These are phyloP conservation scores for Meyerozyma smithsonii DNA, from an alignment of 1,139 yeast genomes.

Conservation along the genomic window DNA sequence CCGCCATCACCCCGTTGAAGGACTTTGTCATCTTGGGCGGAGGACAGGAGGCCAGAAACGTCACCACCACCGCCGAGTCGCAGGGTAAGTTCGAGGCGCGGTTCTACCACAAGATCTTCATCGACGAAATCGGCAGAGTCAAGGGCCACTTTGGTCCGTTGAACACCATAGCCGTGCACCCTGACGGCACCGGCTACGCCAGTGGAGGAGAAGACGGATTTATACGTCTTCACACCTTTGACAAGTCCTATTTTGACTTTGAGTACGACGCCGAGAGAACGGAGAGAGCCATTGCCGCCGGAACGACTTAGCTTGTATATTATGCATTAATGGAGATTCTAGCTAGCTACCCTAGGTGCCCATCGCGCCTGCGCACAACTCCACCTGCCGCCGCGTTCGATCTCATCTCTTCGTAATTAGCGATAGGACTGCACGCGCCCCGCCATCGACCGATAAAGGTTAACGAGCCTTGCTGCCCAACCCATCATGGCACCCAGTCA, in stretches of 20 bases:
- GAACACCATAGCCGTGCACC: slow-evolving; percentile 90
- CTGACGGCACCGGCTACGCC: slow-evolving; percentile 88
- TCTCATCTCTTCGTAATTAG: slow-evolving; percentile 2
- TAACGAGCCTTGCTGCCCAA: neutral
- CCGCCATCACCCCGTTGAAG: slow-evolving; percentile 88
- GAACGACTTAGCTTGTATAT: slow-evolving; percentile 13
- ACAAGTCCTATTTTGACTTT: slow-evolving; percentile 87
- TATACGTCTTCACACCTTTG: slow-evolving; percentile 90
- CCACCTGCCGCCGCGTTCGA: neutral
- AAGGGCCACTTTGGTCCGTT: slow-evolving; percentile 99
- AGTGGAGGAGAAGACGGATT: slow-evolving; percentile 99
- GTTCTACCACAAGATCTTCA: slow-evolving; percentile 90
- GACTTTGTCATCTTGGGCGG: slow-evolving; percentile 94
- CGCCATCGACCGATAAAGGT: neutral
- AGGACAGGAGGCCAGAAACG: slow-evolving; percentile 99
- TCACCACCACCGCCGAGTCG: slow-evolving; percentile 88
- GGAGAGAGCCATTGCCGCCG: slow-evolving; percentile 46
- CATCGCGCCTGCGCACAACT: no score
- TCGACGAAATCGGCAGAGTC: slow-evolving; percentile 94
- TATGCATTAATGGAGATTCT: neutral
- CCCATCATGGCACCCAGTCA: slow-evolving; percentile 1
- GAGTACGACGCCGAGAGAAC: slow-evolving; percentile 82
- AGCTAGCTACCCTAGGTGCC: no score
- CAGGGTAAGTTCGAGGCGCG: slow-evolving; percentile 98
- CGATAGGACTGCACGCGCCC: neutral